Base-by-base conservation (phyloP, 2,329 filamentous ascomycete species). In the Sporothrix variecibatus region DNA sequence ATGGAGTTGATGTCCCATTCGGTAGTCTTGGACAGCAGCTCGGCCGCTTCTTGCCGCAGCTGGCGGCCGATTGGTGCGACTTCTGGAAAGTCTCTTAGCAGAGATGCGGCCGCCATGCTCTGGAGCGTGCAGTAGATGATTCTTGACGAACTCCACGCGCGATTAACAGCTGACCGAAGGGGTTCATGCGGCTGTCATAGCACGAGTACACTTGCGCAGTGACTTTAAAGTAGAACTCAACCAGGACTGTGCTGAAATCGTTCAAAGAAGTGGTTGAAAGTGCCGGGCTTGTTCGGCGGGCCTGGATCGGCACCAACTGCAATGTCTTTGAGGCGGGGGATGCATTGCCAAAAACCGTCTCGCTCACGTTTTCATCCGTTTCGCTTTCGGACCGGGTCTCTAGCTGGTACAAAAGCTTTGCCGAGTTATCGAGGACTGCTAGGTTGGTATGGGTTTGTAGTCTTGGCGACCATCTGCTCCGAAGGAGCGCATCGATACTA, bases 181-280 rank as follows among this genome's bases (percentile, higher is more conserved):
- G 87, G 77, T 89, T 90, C 77, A 88, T 83, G 51, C 84, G 82
- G 49, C 87, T 88, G 80, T 89, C 76, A 53, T 88, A 89, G 77
- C 86, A 87, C 40, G 87, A 89, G 77, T 87, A 89, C 1, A 89
- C 78, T 9, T 83, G 84, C 38, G 87, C 87, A 2, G 88, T 86
- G 72, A 88, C 86, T 77, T 86, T 86, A 81, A 89, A 89, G 76
- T 89, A 89, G 75, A 89, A 87, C 71, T 88, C 86, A n/a, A 89
- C 85, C 28, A 89, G 80, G 26, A 86, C 83, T 72, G 85, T 87
- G 34, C 85, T 85, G 9, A 85, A 80, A 65, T 87, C 86, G 62
- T 82, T 82, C 73, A 86, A 77, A 49, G 79, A 82, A 81, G n/a
- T 85, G 79, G 17, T 82, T 83, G 73, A 43, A 26, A 69, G 71